These are phyloP conservation scores for Lizonia empirigonia DNA, from an alignment of 2,329 filamentous ascomycete genomes.

Conservation along the genomic window DNA sequence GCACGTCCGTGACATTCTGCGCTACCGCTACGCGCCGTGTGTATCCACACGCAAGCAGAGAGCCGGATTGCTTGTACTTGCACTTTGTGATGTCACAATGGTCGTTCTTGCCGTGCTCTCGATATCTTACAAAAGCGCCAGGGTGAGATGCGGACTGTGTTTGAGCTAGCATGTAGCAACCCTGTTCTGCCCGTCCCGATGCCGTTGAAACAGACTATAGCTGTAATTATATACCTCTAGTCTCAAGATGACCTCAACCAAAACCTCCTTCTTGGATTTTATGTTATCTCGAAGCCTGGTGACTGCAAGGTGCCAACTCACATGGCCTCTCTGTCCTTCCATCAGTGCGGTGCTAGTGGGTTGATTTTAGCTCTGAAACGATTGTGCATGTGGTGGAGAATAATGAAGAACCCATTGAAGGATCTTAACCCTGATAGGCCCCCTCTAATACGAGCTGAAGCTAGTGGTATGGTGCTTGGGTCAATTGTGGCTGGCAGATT, in stretches of 20 bases:
- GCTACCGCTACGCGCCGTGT: neutral
- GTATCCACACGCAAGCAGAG: slow-evolving; percentile 2
- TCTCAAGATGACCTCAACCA: slow-evolving; percentile 16
- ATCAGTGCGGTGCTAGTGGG: too few relatives aligned
- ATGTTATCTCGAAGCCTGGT: neutral
- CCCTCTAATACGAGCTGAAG: neutral
- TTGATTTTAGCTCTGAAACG: too few relatives aligned
- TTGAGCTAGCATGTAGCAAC: slow-evolving; percentile 10
- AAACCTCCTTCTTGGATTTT: neutral
- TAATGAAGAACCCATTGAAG: neutral
- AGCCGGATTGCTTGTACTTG: neutral
- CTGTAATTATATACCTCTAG: slow-evolving; percentile 13
- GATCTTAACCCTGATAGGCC: neutral
- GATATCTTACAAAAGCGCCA: neutral
- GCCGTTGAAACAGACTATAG: slow-evolving; percentile 34
- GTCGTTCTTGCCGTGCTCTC: neutral
- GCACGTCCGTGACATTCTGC: neutral
- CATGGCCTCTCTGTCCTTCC: neutral
- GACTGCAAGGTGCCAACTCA: neutral
- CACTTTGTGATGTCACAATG: neutral
- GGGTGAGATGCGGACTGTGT: slow-evolving; percentile 4
- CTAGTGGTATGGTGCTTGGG: slow-evolving; percentile 1
- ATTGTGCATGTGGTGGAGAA: too few relatives aligned
- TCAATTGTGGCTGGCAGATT: slow-evolving; percentile 3
- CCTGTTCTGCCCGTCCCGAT: slow-evolving; percentile 16